Conservation (phyloP, 768 basidiomycete species). For the Russula earlei region DNA sequence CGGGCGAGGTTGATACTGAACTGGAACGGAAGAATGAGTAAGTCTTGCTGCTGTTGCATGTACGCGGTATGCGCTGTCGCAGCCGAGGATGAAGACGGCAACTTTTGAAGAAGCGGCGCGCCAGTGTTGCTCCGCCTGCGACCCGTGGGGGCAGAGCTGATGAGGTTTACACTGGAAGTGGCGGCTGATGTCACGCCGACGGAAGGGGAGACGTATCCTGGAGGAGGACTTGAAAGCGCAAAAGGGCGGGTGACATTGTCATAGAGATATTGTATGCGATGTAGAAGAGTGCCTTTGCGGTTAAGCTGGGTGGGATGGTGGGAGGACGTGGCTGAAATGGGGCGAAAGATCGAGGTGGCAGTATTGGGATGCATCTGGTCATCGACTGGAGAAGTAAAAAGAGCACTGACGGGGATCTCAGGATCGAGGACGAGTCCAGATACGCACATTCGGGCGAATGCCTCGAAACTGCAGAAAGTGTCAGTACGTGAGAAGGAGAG, state of each 20-base stretch:
- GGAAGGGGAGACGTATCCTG: slow-evolving; percentile 1
- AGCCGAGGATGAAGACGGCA: not conserved
- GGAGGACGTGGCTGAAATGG: slow-evolving; percentile 17
- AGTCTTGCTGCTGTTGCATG: slow-evolving; percentile 5
- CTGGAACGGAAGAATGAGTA: slow-evolving; percentile 44
- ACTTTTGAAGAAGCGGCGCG: slow-evolving; percentile 5
- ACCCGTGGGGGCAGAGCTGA: not conserved
- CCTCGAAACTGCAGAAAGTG: slow-evolving; percentile 54
- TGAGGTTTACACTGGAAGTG: slow-evolving; percentile 14
- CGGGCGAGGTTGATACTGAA: slow-evolving; percentile 47
- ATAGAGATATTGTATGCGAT: slow-evolving; percentile 37
- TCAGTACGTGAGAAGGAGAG: not conserved
- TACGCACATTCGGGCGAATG: slow-evolving; percentile 79
- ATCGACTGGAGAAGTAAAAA: slow-evolving; percentile 34
- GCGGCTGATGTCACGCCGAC: slow-evolving; percentile 3
- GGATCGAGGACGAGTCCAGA: slow-evolving; percentile 86
- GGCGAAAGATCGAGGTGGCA: slow-evolving; percentile 18
- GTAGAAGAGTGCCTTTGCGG: slow-evolving; percentile 39
- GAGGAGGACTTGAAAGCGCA: slow-evolving; percentile 29
- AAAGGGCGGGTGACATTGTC: slow-evolving; percentile 47
- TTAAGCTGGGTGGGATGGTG: slow-evolving; percentile 30
- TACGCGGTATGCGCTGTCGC: not conserved
- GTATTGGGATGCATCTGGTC: slow-evolving; percentile 25
- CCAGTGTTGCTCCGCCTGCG: slow-evolving; percentile 2
- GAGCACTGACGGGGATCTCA: slow-evolving; percentile 45